Conservation (phyloP, 106 monocot species). For the Allium cepa region DNA sequence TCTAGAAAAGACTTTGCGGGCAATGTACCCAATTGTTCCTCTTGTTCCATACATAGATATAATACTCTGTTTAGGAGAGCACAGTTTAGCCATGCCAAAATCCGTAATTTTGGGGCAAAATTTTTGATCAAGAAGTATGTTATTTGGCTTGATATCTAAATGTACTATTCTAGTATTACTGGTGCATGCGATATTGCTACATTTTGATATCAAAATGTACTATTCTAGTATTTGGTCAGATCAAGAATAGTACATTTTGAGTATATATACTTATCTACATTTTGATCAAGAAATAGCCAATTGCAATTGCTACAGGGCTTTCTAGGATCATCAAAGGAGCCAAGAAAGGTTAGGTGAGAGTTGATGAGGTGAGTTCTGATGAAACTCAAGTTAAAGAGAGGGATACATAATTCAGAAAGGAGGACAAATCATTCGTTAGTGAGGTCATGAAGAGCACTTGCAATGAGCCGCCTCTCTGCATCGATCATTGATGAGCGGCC, state of each 20-base stretch:
- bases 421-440: slow-evolving; percentile 59
- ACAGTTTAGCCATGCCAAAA: slow-evolving; percentile 36
- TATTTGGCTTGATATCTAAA: slow-evolving; percentile 26
- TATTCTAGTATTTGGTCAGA: too few species aligned
- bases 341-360: too few species aligned
- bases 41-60: slow-evolving; percentile 25
- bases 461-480: too few species aligned
- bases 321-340: too few species aligned
- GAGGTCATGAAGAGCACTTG: slow-evolving; percentile 50
- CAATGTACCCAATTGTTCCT: slow-evolving; percentile 38
- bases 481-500: too few species aligned
- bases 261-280: too few species aligned
- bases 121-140: slow-evolving; percentile 24
- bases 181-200: slow-evolving; percentile 11
- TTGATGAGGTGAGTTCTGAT: too few species aligned
- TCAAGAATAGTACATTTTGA: too few species aligned
- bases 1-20: slow-evolving; percentile 23
- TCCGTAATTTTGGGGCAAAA: slow-evolving; percentile 36
- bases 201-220: too few species aligned
- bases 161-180: slow-evolving; percentile 21
- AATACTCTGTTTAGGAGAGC: slow-evolving; percentile 17
- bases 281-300: too few species aligned
- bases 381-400: slow-evolving; percentile 42
- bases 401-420: slow-evolving; percentile 57
- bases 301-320: too few species aligned